These are phyloP conservation scores for Firmiana major DNA, from an alignment of 345 rosid genomes.

Conservation along the genomic window DNA sequence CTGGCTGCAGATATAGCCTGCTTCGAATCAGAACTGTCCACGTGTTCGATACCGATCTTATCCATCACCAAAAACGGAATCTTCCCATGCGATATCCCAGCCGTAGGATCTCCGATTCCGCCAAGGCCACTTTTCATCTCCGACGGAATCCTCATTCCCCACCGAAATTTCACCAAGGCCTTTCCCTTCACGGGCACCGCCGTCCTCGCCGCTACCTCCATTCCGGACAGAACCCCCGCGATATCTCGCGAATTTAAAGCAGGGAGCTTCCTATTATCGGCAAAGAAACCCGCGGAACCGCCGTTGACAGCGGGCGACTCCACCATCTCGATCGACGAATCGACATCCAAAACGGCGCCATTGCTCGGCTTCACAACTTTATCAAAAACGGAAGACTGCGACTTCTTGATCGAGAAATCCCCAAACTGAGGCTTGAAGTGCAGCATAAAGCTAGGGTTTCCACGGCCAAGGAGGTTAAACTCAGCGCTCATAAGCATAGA, in stretches of 20 bases:
- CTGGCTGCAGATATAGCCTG: neutral
- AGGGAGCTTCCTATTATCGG: slow-evolving; percentile 37
- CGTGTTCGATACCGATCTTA: slow-evolving; percentile 86
- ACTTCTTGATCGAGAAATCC: slow-evolving; percentile 81
- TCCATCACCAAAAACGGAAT: slow-evolving; percentile 80
- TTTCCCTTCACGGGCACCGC: slow-evolving; percentile 58
- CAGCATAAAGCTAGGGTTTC: slow-evolving; percentile 85
- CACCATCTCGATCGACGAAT: slow-evolving; percentile 58
- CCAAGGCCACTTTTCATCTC: slow-evolving; percentile 38
- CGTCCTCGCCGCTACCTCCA: slow-evolving; percentile 76
- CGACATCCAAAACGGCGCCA: slow-evolving; percentile 42
- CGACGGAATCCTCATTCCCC: slow-evolving; percentile 91
- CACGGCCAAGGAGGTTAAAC: slow-evolving; percentile 57
- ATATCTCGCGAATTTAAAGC: slow-evolving; percentile 38
- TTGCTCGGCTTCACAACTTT: slow-evolving; percentile 16
- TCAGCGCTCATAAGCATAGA: slow-evolving; percentile 94
- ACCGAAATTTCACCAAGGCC: slow-evolving; percentile 68
- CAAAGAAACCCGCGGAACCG: slow-evolving; percentile 19
- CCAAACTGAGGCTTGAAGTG: slow-evolving; percentile 88
- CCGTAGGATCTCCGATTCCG: slow-evolving; percentile 29
- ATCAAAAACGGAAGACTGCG: slow-evolving; percentile 53
- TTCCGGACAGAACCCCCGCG: slow-evolving; percentile 46
- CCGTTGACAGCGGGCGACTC: slow-evolving; percentile 38
- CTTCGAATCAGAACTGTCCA: slow-evolving; percentile 35
- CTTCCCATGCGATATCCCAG: slow-evolving; percentile 50